Evolutionary conservation across 805 yeast genomes (phyloP), one percentile per base, ranked within the genome.

Genomic region (Barnettozyma populi): DNA sequence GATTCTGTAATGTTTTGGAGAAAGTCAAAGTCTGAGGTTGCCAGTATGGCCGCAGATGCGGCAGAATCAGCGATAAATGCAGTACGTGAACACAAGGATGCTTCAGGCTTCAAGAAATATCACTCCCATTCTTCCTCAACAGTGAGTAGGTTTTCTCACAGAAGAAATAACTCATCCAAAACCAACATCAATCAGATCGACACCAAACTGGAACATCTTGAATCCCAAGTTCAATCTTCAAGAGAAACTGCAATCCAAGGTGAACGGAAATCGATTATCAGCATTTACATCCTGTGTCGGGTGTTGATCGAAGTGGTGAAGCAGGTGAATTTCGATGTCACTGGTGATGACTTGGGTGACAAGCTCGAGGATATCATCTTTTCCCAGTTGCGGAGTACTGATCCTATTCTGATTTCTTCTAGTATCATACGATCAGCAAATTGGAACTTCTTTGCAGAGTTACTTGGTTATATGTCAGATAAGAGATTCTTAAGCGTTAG

Each of bases 1-100:
- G 99, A 94, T 64, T 89, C 96, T 7, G 96, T 94, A 50, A 90
- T 94, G 98, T 90, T 87, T 62, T 94, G 99, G 99, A 76, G 98
- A 51, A 88, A 92, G 63, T 80, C 92, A 2, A 94, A 94, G 64
- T 82, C 95, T 13, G 98, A 92, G 57, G 83, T 86, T 3, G 88
- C 95, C 2, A 78, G 79, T 25, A 70, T 76, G 65, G 80, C 85
- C 1, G 74, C 81, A 4, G 72, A 79, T 18, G 75, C 74, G 36
- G 72, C 75, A 14, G 81, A 78, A 44, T 71, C 63, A 47, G 70
- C 71, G 2, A 36, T 69, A 0, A 54, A 47, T 7, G 61, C 59
- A 0, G 39, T 55, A 9, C 66, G 62, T 52, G 71, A 67, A 14
- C 63, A 66, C 37, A 70, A 66, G 40, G 59, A 49, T 31, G 50